Evolutionary conservation across 1,284 basidiomycete genomes (phyloP), one percentile per base, ranked within the genome.

Genomic region (Malassezia japonica): DNA sequence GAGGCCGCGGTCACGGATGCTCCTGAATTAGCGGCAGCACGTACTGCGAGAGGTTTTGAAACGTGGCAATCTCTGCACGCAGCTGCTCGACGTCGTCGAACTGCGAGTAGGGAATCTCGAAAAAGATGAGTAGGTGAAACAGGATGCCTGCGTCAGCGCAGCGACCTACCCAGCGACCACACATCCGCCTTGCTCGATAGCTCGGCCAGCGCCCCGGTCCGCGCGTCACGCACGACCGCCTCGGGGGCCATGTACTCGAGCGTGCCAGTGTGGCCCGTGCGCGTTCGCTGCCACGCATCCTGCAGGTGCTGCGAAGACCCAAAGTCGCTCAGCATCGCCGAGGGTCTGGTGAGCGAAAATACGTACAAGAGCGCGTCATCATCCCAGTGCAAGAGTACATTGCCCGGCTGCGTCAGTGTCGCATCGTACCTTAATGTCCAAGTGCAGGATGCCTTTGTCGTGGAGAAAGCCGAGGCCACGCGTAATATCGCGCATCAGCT

Each of bases 341-440:
- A 76, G 0, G 78, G 78, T 49, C 38, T 40, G 38, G 23, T 40
- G 6, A 40, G 38, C 23, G 16, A 8, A 8, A 9, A 6, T 20
- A 40, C 38, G 23, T 28, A 40, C 41, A 88, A 83, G 25, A 91
- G 76, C 42, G 78, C 78, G n/a, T 84, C 85, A 53, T 90, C 86
- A 61, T 92, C 88, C 83, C 86, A 89, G 10, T 90, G 90, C 36
- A 95, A 74, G 5, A 95, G 76, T 2, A 94, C 86, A 64, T 95
- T 95, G 5, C 86, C 88, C 12, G 89, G 89, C 72, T n/a, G n/a
- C n/a, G n/a, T n/a, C n/a, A n/a, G n/a, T n/a, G n/a, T n/a, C n/a
- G n/a, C n/a, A n/a, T n/a, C n/a, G n/a, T n/a, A n/a, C n/a, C n/a
- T 94, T 92, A 57, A 92, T 75, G 65, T 94, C 90, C 4, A 94